Percentiles rank a stretch among this genome's conserved stretches.
Conservation (phyloP, 2,329 filamentous ascomycete genomes). For the Hypoxylon sp. region DNA sequence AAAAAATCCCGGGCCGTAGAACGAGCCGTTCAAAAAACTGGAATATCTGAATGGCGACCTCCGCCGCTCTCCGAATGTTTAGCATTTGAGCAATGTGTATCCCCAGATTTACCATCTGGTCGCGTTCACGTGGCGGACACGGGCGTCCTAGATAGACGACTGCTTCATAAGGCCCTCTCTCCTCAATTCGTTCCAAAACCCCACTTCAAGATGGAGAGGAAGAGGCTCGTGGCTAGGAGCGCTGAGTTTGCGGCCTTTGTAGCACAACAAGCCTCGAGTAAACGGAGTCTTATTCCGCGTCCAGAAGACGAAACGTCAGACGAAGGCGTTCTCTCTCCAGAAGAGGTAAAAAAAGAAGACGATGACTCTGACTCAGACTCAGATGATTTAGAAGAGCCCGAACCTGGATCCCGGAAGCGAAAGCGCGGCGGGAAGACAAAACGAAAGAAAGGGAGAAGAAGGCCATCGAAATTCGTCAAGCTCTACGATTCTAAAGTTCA, state of each 20-base stretch:
- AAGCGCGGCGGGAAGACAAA: constrained; percentile 20
- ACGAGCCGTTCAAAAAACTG: constrained; percentile 18
- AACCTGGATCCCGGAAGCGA: constrained; percentile 19
- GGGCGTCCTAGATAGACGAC: constrained; percentile 37
- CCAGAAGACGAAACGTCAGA: constrained; percentile 42
- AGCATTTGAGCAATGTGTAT: constrained; percentile 25
- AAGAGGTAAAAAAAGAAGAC: constrained; percentile 2
- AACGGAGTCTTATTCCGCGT: constrained; percentile 33
- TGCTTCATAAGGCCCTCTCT: constrained; percentile 33
- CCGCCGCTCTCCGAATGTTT: constrained; percentile 27
- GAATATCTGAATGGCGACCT: constrained; percentile 35
- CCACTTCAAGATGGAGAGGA: constrained; percentile 44
- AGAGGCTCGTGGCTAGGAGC: constrained; percentile 33
- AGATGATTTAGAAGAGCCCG: not conserved
- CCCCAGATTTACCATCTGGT: constrained; percentile 2
- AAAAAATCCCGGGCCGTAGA: not conserved
- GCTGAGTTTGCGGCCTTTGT: constrained; percentile 40
- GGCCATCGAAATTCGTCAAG: constrained; percentile 32
- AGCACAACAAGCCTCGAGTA: constrained; percentile 15
- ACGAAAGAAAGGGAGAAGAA: constrained; percentile 26
- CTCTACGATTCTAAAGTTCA: constrained; percentile 39
- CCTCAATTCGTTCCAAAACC: constrained; percentile 42
- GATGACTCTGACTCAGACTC: too few species aligned
- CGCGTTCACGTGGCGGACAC: constrained; percentile 28
- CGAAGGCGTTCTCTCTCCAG: constrained; percentile 28